phyloP scores from a whole-genome alignment of 306 rosid genomes.

The Cotoneaster glaucophyllus region DNA sequence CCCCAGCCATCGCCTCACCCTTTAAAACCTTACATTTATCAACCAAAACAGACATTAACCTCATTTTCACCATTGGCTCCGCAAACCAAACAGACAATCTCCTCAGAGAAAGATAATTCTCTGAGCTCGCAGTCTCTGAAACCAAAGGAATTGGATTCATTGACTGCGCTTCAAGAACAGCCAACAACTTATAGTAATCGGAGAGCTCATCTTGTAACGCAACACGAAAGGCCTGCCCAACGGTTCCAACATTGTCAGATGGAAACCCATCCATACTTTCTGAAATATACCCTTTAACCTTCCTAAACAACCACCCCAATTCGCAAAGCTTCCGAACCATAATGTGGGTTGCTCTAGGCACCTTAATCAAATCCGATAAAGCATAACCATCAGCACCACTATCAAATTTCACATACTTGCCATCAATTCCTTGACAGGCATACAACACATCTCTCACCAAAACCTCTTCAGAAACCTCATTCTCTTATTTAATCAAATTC shows the following conservation, averaged over 20 bases:
- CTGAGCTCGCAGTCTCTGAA: constrained; percentile 49
- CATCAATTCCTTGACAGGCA: constrained; percentile 92
- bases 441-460: constrained; percentile 82
- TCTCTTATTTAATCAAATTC: constrained; percentile 64
- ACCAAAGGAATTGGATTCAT: constrained; percentile 77
- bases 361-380: constrained; percentile 50
- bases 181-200: constrained; percentile 86
- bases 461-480: constrained; percentile 70
- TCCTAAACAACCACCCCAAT: constrained; percentile 77
- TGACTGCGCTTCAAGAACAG: constrained; percentile 77
- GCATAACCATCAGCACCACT: constrained; percentile 40
- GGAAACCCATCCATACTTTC: constrained; percentile 76
- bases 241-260: constrained; percentile 76
- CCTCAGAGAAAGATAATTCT: constrained; percentile 80
- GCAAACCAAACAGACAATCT: constrained; percentile 86
- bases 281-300: constrained; percentile 58
- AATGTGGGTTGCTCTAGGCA: constrained; percentile 52
- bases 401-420: constrained; percentile 62
- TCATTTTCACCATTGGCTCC: constrained; percentile 92
- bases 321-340: constrained; percentile 78
- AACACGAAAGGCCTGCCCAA: constrained; percentile 90
- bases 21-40: constrained; percentile 77
- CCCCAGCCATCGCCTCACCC: constrained; percentile 92
- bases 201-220: constrained; percentile 91
- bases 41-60: constrained; percentile 89